Evolutionary conservation across 2,329 filamentous ascomycete species (phyloP).

Genomic region (Trichoderma atrobrunneum): DNA sequence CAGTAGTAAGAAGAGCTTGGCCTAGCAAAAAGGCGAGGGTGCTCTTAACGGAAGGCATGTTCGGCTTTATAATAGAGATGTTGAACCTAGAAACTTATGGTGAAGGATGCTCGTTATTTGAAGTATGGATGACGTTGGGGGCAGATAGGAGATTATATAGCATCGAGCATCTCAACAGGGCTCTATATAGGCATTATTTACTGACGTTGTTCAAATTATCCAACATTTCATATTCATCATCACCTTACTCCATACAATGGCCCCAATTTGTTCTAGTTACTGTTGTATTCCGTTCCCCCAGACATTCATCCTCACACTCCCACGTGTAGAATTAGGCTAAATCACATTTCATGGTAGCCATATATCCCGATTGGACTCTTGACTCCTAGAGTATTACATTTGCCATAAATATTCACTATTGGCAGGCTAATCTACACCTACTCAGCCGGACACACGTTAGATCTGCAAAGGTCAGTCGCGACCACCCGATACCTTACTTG

Average conservation of each 20-base stretch:
- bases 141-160: background rate
- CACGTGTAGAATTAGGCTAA: background rate
- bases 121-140: background rate
- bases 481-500: background rate
- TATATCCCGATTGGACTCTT: background rate
- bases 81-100: background rate
- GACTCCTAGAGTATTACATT: background rate
- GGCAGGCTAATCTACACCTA: slow-evolving; percentile 1
- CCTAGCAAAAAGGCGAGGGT: background rate
- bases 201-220: background rate
- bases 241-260: background rate
- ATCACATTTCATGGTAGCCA: background rate
- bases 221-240: background rate
- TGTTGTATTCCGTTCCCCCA: background rate
- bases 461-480: background rate
- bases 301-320: background rate
- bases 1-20: slow-evolving; percentile 1
- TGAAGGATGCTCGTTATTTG: background rate
- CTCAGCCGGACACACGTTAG: slow-evolving; percentile 7
- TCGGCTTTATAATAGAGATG: background rate
- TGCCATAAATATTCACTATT: background rate
- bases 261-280: background rate
- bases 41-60: slow-evolving; percentile 4
- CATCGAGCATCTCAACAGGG: background rate
- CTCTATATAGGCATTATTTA: background rate